Base-by-base conservation (phyloP, 2,329 filamentous ascomycete species). In the Phaeosphaeria sp. region DNA sequence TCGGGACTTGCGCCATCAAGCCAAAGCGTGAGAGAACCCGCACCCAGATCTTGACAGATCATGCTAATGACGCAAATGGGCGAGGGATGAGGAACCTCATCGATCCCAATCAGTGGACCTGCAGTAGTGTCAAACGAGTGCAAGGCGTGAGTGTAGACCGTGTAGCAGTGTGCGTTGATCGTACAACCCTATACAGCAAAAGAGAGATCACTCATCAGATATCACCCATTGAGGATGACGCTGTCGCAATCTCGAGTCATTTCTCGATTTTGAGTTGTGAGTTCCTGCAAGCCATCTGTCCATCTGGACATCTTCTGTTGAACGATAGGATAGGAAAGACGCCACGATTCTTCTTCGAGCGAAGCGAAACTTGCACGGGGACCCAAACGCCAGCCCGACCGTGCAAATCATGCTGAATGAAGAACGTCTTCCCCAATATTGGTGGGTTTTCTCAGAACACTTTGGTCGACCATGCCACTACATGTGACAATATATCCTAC, bases 71-170 rank as follows among this genome's bases (percentile, higher is more conserved):
- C 57, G 51, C 51, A 58, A 48, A 3, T 36, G 30, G 11, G 53
- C 55, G 49, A 49, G 44, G 48, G 42, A 52, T 55, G 52, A 43
- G 51, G 52, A 21, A 51, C 49, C 21, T 48, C 56, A 42, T 47
- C 44, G 46, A 45, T 53, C 57, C 59, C 39, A 56, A 60, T 56
- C 20, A 20, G 58, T 59, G 58, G 56, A 63, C 65, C 57, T 67
- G 63, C 63, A 69, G 60, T 66, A 67, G 63, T 47, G 47, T 61
- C 57, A 67, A 69, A 66, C 63, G 51, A 42, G 27, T 48, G 42
- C 54, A 56, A 40, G 59, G 56, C 39, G 55, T 43, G 33, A 36
- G 57, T 24, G 46, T 48, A 46, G 39, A 50, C 17, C n/a, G 25
- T 52, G 27, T 49, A 20, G 42, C 8, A 20, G 18, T 44, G 15